Conservation (phyloP, 2,329 filamentous ascomycete genomes). For the Magnaporthales sp. region DNA sequence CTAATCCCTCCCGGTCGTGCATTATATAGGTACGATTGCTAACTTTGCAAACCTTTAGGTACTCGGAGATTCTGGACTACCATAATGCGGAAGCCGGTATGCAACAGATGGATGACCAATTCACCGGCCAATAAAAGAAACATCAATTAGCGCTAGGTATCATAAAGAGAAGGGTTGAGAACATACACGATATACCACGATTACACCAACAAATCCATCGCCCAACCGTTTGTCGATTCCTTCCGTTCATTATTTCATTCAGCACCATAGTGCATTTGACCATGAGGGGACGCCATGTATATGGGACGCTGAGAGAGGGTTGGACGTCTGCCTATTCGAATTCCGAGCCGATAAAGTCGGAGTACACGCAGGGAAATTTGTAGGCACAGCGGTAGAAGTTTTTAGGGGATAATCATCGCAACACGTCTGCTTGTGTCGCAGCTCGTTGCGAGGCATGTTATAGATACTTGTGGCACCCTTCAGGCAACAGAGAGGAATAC, state of each 20-base stretch:
- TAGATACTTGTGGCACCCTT: background rate
- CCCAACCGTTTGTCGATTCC: background rate
- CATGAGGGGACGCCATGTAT: background rate
- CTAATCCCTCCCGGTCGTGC: background rate
- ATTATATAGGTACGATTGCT: background rate
- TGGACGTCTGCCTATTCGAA: background rate
- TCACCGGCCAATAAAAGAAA: conserved; percentile 27
- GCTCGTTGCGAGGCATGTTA: background rate
- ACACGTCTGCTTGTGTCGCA: background rate
- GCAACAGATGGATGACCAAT: conserved; percentile 29
- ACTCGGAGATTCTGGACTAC: conserved; percentile 97
- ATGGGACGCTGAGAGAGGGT: background rate
- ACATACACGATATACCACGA: conserved; percentile 5
- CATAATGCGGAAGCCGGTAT: conserved; percentile 71
- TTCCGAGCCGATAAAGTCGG: background rate
- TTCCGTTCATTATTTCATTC: background rate
- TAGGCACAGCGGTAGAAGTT: background rate
- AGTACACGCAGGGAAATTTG: background rate
- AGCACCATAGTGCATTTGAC: background rate
- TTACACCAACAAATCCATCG: background rate
- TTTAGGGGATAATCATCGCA: background rate
- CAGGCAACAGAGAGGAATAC: background rate
- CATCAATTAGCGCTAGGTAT: background rate
- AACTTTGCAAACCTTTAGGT: conserved; percentile 46
- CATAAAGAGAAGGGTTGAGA: background rate